A percentile compares a stretch with the other conserved stretches of the same genome.
Conservation (phyloP, 2,329 filamentous ascomycete genomes). For the Neofusicoccum cordaticola region DNA sequence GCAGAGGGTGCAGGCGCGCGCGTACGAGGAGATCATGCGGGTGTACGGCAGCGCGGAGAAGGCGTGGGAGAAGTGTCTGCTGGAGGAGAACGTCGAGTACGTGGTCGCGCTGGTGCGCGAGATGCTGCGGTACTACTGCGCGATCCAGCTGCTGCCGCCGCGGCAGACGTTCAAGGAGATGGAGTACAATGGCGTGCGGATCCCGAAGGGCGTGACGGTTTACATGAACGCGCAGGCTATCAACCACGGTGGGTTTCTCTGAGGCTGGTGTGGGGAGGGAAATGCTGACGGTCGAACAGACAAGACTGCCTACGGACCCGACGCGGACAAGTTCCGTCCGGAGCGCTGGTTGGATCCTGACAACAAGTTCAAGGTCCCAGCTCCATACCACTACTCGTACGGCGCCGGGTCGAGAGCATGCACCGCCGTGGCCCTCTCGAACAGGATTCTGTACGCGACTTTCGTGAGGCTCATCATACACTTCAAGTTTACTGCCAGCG, state of each 20-base stretch:
- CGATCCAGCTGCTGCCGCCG: slow-evolving; percentile 15
- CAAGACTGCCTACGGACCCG: slow-evolving; percentile 8
- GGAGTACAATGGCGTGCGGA: slow-evolving; percentile 1
- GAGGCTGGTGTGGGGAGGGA: too few species aligned
- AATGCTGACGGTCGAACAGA: not conserved
- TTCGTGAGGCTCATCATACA: slow-evolving; percentile 14
- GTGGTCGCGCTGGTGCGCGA: slow-evolving; percentile 12
- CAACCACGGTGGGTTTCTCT: slow-evolving; percentile 3
- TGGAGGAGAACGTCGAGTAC: slow-evolving; percentile 12
- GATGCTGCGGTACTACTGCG: slow-evolving; percentile 16
- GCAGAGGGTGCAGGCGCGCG: slow-evolving; percentile 1
- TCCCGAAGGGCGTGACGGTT: slow-evolving; percentile 11
- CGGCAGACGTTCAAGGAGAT: slow-evolving; percentile 10
- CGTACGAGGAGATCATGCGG: slow-evolving; percentile 10
- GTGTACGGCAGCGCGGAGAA: not conserved
- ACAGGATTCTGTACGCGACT: slow-evolving; percentile 4
- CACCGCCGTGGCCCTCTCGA: slow-evolving; percentile 8
- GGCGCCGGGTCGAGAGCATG: slow-evolving; percentile 14
- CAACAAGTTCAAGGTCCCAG: slow-evolving; percentile 1
- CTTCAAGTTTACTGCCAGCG: slow-evolving; percentile 12
- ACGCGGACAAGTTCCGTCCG: slow-evolving; percentile 10
- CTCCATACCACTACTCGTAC: slow-evolving; percentile 14
- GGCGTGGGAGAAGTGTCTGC: slow-evolving; percentile 12
- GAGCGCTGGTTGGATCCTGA: slow-evolving; percentile 12
- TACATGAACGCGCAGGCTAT: slow-evolving; percentile 17